Base-by-base conservation (phyloP, 176 grass and related monocot species). In the Phyllostachys edulis region DNA sequence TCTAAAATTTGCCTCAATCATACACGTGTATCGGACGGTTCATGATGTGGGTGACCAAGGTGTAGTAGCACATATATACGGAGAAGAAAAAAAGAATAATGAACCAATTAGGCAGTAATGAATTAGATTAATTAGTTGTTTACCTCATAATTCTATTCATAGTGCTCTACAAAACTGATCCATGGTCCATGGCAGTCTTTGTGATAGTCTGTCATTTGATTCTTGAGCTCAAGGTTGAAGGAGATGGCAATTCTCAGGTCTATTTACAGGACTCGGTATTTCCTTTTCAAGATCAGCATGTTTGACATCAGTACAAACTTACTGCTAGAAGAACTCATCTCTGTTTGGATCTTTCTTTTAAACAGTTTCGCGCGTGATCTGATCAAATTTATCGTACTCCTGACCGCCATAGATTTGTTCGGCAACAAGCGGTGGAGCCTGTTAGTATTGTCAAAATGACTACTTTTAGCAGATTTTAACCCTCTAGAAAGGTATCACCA, bases 311-410 rank as follows among this genome's bases (percentile, higher is more conserved):
- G 6, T 50, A 51, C 26, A 77, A 51, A 9, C 32, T 70, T 64
- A 45, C 27, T 52, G 10, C 26, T 8, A 36, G 47, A 11, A 82
- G 7, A 39, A 67, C 10, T 67, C 37, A 88, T 77, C 23, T 47
- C 38, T 75, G 32, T 66, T 49, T 67, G 4, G 54, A 73, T 74
- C 44, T 60, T 39, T 24, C 17, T 75, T 77, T 56, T 67, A 68
- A 69, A 67, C 88, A 98, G 96, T 98, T 98, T 66, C 75, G 93
- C 61, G 93, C 96, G 77, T 55, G 95, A 32, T 95, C 93, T 21
- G 96, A 98, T 82, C 96, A 95, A 78, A 90, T 98, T 67, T 98
- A 98, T 69, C 93, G 89, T 32, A 87, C 76, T 67, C 49, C 89
- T 41, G 93, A 95, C 17, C 83, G 93, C 60, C 96, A 98, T 76